phyloP scores from a whole-genome alignment of 2,329 filamentous ascomycete species.

The Aspergillus floridensis region DNA sequence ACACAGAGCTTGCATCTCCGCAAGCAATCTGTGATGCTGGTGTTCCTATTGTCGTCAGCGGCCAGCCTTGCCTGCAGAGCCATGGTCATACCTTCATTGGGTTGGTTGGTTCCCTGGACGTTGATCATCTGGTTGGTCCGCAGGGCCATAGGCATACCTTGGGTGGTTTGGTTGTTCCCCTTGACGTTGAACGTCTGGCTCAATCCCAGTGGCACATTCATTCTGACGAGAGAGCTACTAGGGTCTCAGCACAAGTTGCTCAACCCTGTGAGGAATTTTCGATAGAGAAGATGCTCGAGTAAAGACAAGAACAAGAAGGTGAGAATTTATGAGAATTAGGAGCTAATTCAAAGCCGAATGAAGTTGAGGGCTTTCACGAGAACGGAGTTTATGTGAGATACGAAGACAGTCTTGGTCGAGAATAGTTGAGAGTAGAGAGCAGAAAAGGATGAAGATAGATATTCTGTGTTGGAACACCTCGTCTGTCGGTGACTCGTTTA shows the following conservation, averaged over 20 bases:
- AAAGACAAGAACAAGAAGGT: too few relatives aligned
- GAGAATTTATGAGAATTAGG: not conserved
- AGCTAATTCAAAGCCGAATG: not conserved
- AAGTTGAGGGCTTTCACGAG: too few relatives aligned
- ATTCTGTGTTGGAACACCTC: not conserved
- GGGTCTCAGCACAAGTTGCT: not conserved
- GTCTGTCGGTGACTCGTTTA: not conserved
- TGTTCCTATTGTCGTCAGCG: constrained; percentile 13
- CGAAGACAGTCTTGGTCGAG: too few relatives aligned
- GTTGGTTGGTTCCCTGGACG: not conserved
- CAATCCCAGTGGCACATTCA: not conserved
- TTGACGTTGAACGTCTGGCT: not conserved
- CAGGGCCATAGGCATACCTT: not conserved
- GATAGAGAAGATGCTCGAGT: not conserved
- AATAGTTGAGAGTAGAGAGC: not conserved
- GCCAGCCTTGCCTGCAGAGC: not conserved
- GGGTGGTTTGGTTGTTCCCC: not conserved
- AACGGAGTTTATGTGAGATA: too few relatives aligned
- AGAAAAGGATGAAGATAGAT: not conserved
- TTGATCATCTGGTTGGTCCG: not conserved
- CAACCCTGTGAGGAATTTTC: not conserved
- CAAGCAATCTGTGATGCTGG: constrained; percentile 1
- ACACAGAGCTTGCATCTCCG: not conserved
- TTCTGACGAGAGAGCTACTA: not conserved
- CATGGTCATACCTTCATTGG: not conserved